Percentiles rank a stretch among this genome's conserved stretches.
phyloP scores from a whole-genome alignment of 1,139 yeast species.

The Trichomonascaceae sp. region DNA sequence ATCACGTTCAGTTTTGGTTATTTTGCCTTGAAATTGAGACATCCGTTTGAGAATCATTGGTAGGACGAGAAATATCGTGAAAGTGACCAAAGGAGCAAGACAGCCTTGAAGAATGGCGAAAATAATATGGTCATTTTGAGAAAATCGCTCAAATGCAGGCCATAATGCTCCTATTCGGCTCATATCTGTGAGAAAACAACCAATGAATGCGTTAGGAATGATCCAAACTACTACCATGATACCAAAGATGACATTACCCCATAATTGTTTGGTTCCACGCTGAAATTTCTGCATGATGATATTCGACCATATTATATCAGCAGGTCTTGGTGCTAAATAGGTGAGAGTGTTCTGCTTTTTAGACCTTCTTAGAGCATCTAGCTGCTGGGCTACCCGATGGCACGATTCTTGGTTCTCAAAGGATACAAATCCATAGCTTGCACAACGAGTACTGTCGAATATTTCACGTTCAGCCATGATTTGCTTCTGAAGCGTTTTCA shows the following conservation, averaged over 20 bases:
- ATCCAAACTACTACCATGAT: constrained; percentile 34
- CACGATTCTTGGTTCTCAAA: constrained; percentile 28
- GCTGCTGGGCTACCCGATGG: constrained; percentile 24
- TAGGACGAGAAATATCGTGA: constrained; percentile 31
- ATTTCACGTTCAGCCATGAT: constrained; percentile 25
- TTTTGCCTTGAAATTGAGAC: constrained; percentile 36
- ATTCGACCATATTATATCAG: constrained; percentile 36
- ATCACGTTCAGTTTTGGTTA: constrained; percentile 36
- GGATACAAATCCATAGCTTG: constrained; percentile 36
- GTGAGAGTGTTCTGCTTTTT: constrained; percentile 18
- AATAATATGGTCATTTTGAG: constrained; percentile 26
- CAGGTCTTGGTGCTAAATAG: constrained; percentile 34
- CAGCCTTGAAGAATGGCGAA: constrained; percentile 38
- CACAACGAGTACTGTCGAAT: constrained; percentile 16
- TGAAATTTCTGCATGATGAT: constrained; percentile 27
- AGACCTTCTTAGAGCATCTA: constrained; percentile 10
- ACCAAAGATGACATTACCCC: constrained; percentile 32
- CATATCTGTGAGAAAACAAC: constrained; percentile 36
- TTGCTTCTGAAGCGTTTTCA: constrained; percentile 24
- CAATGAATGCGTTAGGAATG: constrained; percentile 38
- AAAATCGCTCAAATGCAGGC: constrained; percentile 30
- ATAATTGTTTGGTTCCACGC: constrained; percentile 30
- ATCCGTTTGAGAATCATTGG: constrained; percentile 35
- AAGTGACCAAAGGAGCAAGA: constrained; percentile 34
- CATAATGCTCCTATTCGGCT: constrained; percentile 35